Percentiles rank a stretch among this genome's conserved stretches.
phyloP scores from a whole-genome alignment of 345 rosid species.

The Citrus maxima region DNA sequence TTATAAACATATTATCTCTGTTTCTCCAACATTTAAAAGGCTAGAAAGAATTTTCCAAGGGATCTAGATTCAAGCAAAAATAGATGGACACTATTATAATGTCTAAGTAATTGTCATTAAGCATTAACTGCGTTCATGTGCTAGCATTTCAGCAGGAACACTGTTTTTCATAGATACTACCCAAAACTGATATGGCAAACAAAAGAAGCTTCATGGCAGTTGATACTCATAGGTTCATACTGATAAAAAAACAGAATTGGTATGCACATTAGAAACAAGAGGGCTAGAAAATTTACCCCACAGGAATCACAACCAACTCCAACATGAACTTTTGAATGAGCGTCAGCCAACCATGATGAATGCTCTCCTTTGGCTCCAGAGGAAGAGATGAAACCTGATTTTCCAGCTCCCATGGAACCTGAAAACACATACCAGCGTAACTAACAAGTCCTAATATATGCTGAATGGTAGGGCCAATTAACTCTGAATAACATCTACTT shows the following conservation, averaged over 20 bases:
- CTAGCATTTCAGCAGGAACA: background rate
- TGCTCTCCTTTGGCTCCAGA: background rate
- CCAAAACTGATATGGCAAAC: background rate
- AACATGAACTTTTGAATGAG: slow-evolving; percentile 28
- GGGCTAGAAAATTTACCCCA: slow-evolving; percentile 41
- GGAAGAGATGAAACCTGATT: slow-evolving; percentile 12
- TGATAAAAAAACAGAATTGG: background rate
- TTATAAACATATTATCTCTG: background rate
- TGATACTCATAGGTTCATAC: background rate
- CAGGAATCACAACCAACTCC: slow-evolving; percentile 73
- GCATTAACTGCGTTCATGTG: background rate
- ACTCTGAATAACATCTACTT: background rate
- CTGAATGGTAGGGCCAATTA: background rate
- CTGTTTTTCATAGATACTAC: background rate
- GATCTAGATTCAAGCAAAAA: background rate
- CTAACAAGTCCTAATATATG: slow-evolving; percentile 2
- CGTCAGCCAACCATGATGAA: slow-evolving; percentile 24
- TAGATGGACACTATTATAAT: background rate
- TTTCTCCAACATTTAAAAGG: background rate
- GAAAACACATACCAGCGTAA: slow-evolving; percentile 12
- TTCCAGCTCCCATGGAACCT: slow-evolving; percentile 35
- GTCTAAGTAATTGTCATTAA: background rate
- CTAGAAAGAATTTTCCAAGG: background rate
- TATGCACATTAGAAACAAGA: background rate
- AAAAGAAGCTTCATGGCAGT: background rate